Evolutionary conservation across 805 yeast species (phyloP).

Genomic region (Wickerhamomyces strasburgensis): DNA sequence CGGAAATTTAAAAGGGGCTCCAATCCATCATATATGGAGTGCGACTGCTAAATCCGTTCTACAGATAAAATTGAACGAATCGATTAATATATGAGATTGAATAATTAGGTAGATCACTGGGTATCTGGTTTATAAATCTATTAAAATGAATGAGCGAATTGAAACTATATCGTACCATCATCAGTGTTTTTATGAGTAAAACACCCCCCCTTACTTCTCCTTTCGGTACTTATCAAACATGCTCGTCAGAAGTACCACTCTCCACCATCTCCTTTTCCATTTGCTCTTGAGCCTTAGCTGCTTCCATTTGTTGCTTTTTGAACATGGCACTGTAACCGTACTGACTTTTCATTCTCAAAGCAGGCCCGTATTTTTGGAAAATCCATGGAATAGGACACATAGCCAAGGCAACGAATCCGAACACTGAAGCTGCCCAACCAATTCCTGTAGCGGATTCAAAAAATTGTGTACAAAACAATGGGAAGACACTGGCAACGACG

Average conservation of each 20-base stretch:
- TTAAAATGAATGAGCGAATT: too few species aligned
- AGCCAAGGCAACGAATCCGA: slow-evolving; percentile 60
- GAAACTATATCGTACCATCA: too few species aligned
- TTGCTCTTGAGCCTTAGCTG: slow-evolving; percentile 10
- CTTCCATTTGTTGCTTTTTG: slow-evolving; percentile 35
- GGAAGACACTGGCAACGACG: slow-evolving; percentile 71
- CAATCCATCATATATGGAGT: too few species aligned
- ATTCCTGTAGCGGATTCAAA: slow-evolving; percentile 56
- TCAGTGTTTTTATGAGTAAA: too few species aligned
- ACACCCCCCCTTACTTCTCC: too few species aligned
- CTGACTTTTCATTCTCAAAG: slow-evolving; percentile 49
- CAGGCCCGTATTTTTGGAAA: slow-evolving; percentile 54
- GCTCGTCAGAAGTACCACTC: slow-evolving; percentile 11
- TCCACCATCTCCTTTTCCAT: slow-evolving; percentile 5
- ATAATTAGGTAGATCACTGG: too few species aligned
- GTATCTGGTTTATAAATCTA: too few species aligned
- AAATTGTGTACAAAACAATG: slow-evolving; percentile 84
- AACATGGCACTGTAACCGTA: slow-evolving; percentile 54
- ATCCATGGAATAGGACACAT: slow-evolving; percentile 74
- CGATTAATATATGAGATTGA: too few species aligned
- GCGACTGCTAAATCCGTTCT: too few species aligned
- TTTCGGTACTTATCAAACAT: too few species aligned
- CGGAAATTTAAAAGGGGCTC: too few species aligned
- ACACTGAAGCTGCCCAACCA: slow-evolving; percentile 75
- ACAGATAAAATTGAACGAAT: too few species aligned